phyloP scores from a whole-genome alignment of 768 basidiomycete species.

The Tricholoma terreum region DNA sequence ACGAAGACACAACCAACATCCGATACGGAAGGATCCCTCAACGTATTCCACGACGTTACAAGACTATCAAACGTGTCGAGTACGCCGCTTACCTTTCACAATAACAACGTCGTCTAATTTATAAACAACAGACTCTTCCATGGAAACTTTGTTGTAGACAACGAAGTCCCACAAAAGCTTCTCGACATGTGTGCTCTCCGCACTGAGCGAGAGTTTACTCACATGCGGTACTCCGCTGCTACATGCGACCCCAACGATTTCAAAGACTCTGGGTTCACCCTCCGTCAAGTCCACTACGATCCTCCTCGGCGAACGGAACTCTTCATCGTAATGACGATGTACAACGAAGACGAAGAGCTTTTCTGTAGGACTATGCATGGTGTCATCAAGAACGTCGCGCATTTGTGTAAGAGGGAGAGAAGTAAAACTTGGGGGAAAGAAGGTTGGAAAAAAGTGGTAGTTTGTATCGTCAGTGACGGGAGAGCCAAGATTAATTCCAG shows the following conservation, averaged over 20 bases:
- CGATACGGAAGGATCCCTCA: conserved; percentile 91
- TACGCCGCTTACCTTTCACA: conserved; percentile 30
- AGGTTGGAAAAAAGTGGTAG: conserved; percentile 97
- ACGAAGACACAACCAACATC: conserved; percentile 48
- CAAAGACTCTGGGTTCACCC: conserved; percentile 73
- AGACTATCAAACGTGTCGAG: conserved; percentile 92
- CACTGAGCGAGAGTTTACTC: conserved; percentile 86
- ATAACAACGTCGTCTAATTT: neutral
- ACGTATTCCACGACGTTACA: conserved; percentile 83
- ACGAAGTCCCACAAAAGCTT: conserved; percentile 86
- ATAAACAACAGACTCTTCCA: conserved; percentile 66
- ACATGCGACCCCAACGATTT: conserved; percentile 97
- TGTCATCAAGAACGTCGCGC: conserved; percentile 90
- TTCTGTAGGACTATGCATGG: conserved; percentile 95
- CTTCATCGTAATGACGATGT: conserved; percentile 99
- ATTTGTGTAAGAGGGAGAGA: conserved; percentile 80
- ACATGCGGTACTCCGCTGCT: conserved; percentile 95
- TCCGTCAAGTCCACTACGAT: conserved; percentile 89
- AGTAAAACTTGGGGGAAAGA: conserved; percentile 97
- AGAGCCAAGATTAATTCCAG: conserved; percentile 81
- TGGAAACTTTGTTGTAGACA: conserved; percentile 91
- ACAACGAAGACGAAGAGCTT: conserved; percentile 89
- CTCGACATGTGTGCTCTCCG: conserved; percentile 76
- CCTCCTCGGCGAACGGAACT: conserved; percentile 89
- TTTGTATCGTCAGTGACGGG: conserved; percentile 89